phyloP scores from a whole-genome alignment of 306 rosid genomes.

The Dryas octopetala region DNA sequence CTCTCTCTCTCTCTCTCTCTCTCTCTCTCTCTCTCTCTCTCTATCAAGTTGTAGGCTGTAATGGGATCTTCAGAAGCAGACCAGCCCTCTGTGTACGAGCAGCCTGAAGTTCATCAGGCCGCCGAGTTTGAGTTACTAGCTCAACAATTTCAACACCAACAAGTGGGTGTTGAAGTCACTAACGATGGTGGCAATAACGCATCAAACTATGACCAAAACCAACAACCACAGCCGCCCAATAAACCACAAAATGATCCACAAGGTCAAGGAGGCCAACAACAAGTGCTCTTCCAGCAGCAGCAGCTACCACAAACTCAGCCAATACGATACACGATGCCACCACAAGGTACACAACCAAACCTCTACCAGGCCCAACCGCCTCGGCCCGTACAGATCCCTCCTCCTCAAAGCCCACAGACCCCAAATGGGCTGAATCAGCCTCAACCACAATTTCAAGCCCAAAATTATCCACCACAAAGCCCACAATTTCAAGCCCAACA shows the following conservation, averaged over 20 bases:
- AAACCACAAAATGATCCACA: not conserved
- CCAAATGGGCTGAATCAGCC: too few species aligned
- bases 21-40: slow-evolving; percentile 17
- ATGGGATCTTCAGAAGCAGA: not conserved
- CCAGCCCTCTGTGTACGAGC: not conserved
- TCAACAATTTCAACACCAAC: not conserved
- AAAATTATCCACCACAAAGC: not conserved
- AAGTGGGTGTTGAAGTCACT: not conserved
- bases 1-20: not conserved
- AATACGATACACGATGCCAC: not conserved
- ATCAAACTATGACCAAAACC: not conserved
- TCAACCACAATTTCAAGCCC: too few species aligned
- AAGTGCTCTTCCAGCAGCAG: not conserved
- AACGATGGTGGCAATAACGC: too few species aligned
- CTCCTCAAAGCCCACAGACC: not conserved
- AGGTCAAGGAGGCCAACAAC: not conserved
- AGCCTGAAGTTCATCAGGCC: not conserved
- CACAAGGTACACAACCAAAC: not conserved
- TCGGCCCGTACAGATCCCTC: not conserved
- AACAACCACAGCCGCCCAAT: slow-evolving; percentile 7
- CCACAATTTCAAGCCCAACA: slow-evolving; percentile 12
- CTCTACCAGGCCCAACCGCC: not conserved
- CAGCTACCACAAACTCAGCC: not conserved
- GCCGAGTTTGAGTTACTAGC: not conserved
- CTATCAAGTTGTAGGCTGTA: not conserved